Evolutionary conservation across 2,329 filamentous ascomycete genomes (phyloP).

Genomic region (Calonectria multiphialidica): DNA sequence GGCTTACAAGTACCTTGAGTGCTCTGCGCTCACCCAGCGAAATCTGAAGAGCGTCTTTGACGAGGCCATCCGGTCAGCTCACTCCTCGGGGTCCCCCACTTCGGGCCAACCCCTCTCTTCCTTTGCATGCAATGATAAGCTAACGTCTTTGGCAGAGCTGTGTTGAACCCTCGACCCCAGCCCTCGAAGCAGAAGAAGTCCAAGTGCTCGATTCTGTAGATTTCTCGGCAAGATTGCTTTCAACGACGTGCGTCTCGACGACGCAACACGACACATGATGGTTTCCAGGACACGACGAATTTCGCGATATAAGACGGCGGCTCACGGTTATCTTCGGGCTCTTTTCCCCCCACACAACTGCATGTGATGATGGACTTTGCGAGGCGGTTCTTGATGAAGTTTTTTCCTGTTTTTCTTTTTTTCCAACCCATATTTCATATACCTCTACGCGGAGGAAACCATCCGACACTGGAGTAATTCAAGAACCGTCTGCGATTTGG

Average conservation of each 20-base stretch:
- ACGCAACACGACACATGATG: constrained; percentile 39
- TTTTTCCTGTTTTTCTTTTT: constrained; percentile 42
- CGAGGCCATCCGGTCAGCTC: constrained; percentile 91
- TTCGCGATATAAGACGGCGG: constrained; percentile 43
- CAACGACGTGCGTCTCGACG: constrained; percentile 38
- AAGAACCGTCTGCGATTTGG: constrained; percentile 40
- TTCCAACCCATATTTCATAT: constrained; percentile 33
- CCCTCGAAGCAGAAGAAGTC: constrained; percentile 70
- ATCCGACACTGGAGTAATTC: constrained; percentile 46
- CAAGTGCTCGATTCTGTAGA: constrained; percentile 79
- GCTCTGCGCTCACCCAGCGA: constrained; percentile 94
- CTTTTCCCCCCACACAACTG: constrained; percentile 31
- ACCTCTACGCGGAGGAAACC: constrained; percentile 42
- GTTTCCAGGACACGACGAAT: constrained; percentile 39
- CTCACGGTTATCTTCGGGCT: constrained; percentile 40
- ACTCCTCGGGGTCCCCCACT: not conserved
- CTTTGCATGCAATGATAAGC: not conserved
- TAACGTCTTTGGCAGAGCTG: constrained; percentile 66
- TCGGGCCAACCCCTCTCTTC: not conserved
- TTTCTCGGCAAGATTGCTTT: constrained; percentile 32
- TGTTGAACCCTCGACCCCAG: constrained; percentile 76
- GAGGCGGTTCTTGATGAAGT: constrained; percentile 45
- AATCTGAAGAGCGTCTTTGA: constrained; percentile 99
- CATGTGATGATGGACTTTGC: constrained; percentile 44
- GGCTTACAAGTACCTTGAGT: constrained; percentile 97